Evolutionary conservation across 768 basidiomycete genomes (phyloP).

Genomic region (Lentinula edodes): DNA sequence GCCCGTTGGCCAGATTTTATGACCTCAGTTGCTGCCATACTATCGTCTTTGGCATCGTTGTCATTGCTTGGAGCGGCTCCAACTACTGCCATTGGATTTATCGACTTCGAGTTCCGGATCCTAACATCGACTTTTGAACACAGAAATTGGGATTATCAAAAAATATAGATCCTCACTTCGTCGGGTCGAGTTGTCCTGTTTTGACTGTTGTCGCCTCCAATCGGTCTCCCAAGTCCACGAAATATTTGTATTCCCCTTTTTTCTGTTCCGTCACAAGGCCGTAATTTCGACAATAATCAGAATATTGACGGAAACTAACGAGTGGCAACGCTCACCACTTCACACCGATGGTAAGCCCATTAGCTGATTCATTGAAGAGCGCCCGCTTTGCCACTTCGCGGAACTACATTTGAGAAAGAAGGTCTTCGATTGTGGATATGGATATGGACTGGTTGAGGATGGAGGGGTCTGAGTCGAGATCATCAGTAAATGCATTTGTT

Average conservation of each 20-base stretch:
- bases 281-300: slow-evolving; percentile 51
- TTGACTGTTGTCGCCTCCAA: slow-evolving; percentile 71
- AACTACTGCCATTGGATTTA: slow-evolving; percentile 33
- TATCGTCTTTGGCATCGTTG: slow-evolving; percentile 37
- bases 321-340: slow-evolving; percentile 56
- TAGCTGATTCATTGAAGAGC: slow-evolving; percentile 69
- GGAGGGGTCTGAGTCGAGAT: slow-evolving; percentile 29
- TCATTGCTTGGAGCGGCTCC: slow-evolving; percentile 24
- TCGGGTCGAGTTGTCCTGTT: slow-evolving; percentile 76
- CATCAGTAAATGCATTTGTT: slow-evolving; percentile 49
- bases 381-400: slow-evolving; percentile 82
- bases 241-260: slow-evolving; percentile 78
- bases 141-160: too few species aligned
- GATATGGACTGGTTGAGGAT: slow-evolving; percentile 67
- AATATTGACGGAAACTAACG: neutral
- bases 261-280: slow-evolving; percentile 84
- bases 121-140: slow-evolving; percentile 16
- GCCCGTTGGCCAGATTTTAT: slow-evolving; percentile 53
- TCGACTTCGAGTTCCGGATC: slow-evolving; percentile 41
- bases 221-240: slow-evolving; percentile 69
- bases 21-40: slow-evolving; percentile 30
- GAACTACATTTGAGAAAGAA: slow-evolving; percentile 75
- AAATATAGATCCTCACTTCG: slow-evolving; percentile 49
- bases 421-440: slow-evolving; percentile 71
- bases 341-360: slow-evolving; percentile 69